A percentile compares a stretch with the other conserved stretches of the same genome.
phyloP scores from a whole-genome alignment of 345 rosid species.

The Rhodamnia argentea region DNA sequence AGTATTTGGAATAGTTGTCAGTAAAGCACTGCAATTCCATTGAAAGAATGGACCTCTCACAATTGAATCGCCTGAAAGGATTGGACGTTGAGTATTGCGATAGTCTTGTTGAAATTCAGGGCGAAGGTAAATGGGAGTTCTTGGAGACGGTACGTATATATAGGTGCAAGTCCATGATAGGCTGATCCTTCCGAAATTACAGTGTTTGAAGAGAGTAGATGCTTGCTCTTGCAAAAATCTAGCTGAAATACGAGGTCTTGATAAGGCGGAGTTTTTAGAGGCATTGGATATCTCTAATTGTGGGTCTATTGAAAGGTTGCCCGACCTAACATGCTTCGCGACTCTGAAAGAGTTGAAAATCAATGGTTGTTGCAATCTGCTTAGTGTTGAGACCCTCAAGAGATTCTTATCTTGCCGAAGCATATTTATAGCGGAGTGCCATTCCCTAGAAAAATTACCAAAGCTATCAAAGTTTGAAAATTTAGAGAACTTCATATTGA shows the following conservation, averaged over 20 bases:
- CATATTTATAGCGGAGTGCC: no score
- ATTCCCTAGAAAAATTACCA: no score
- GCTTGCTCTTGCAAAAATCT: background rate
- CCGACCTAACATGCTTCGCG: background rate
- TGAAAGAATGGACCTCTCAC: background rate
- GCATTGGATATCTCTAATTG: background rate
- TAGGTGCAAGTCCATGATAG: background rate
- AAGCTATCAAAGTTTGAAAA: no score
- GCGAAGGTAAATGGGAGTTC: background rate
- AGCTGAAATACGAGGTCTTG: background rate
- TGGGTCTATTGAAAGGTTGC: background rate
- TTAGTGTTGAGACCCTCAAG: background rate
- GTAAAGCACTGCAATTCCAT: background rate
- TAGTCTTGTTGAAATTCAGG: background rate
- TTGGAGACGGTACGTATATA: background rate
- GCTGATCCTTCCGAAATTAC: accelerated
- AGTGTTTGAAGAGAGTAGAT: background rate
- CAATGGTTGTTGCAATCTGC: background rate
- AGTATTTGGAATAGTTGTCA: background rate
- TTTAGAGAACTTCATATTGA: no score
- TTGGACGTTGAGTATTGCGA: accelerated
- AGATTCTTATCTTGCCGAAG: no score
- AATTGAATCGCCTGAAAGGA: background rate
- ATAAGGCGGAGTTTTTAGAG: background rate
- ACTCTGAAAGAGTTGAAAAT: background rate